These are phyloP conservation scores for Komagataella ulmi DNA, from an alignment of 805 yeast genomes.

Conservation along the genomic window DNA sequence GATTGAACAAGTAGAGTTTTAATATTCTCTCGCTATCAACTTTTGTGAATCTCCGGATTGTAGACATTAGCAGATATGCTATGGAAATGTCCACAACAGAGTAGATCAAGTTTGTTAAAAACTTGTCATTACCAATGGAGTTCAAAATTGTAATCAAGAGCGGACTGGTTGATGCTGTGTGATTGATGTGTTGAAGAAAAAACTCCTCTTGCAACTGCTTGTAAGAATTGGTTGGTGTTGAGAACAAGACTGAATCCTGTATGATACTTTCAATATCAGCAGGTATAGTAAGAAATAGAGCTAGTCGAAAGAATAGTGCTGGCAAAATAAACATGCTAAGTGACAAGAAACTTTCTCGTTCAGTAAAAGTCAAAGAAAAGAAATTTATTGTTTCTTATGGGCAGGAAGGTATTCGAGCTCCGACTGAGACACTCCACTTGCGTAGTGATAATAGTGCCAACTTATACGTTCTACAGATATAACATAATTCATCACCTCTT, in stretches of 20 bases:
- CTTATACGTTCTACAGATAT: not conserved
- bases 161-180: not conserved
- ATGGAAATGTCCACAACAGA: constrained; percentile 46
- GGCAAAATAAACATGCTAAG: not conserved
- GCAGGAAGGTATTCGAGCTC: not conserved
- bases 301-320: not conserved
- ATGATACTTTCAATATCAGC: not conserved
- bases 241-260: constrained; percentile 33
- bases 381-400: not conserved
- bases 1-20: constrained; percentile 65
- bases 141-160: constrained; percentile 42
- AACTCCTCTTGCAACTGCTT: not conserved
- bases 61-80: constrained; percentile 36
- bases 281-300: not conserved
- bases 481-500: not conserved
- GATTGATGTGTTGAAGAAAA: not conserved
- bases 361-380: too few species aligned
- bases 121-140: constrained; percentile 15
- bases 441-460: too few species aligned
- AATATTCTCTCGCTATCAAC: constrained; percentile 6
- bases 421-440: too few species aligned
- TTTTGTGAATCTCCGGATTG: constrained; percentile 27
- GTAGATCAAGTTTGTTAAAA: constrained; percentile 27
- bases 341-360: not conserved
- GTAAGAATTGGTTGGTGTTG: constrained; percentile 59